A percentile compares a stretch with the other conserved stretches of the same genome.
Conservation (phyloP, 169 alveolate genomes). For the Theileria parva region DNA sequence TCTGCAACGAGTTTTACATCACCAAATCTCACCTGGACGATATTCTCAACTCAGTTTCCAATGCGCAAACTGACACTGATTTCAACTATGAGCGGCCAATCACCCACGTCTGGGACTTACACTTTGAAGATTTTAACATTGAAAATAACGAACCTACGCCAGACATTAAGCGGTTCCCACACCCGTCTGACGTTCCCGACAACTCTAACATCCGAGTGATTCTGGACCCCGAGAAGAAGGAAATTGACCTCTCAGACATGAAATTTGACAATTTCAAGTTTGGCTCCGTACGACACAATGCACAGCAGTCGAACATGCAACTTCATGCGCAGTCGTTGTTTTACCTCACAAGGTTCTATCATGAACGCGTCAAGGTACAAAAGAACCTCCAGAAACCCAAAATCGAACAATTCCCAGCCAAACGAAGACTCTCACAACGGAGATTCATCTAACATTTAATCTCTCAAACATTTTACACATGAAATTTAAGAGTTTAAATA, state of each 20-base stretch:
- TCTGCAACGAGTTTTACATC: slow-evolving; percentile 43
- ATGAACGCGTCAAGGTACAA: neutral
- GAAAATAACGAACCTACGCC: slow-evolving; percentile 6
- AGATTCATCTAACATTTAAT: neutral
- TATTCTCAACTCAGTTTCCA: slow-evolving; percentile 7
- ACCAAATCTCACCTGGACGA: slow-evolving; percentile 26
- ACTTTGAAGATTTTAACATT: slow-evolving; percentile 20
- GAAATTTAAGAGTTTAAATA: neutral
- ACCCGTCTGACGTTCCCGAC: neutral
- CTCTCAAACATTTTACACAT: neutral
- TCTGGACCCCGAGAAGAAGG: neutral
- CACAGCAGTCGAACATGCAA: slow-evolving; percentile 2
- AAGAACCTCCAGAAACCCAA: neutral
- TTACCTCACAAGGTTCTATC: slow-evolving; percentile 7
- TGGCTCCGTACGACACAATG: neutral
- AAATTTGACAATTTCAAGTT: neutral
- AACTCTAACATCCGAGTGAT: slow-evolving; percentile 8
- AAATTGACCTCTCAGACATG: slow-evolving; percentile 12
- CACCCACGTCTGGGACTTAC: slow-evolving; percentile 56
- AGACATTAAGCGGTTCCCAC: neutral
- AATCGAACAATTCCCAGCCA: neutral
- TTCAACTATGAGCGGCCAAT: neutral
- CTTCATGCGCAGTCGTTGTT: neutral
- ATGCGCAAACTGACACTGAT: neutral
- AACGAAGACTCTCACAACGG: neutral